Conservation (phyloP, 2,329 filamentous ascomycete species). For the Neurospora sp. region DNA sequence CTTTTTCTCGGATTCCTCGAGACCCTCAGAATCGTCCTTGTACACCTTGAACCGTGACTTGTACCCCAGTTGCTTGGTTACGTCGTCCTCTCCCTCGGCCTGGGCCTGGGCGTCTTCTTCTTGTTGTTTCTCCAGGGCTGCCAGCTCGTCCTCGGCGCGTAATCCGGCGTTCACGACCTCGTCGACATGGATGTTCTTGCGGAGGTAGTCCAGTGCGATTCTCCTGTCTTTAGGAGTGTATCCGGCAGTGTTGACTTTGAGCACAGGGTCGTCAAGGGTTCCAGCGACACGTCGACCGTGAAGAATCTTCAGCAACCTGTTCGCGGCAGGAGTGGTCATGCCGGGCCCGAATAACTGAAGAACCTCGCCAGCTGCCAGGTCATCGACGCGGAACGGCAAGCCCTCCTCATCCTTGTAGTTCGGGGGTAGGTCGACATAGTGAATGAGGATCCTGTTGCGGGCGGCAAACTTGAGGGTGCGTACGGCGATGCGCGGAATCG, state of each 20-base stretch:
- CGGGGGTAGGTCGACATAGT: conserved; percentile 48
- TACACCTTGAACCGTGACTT: conserved; percentile 15
- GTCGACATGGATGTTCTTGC: conserved; percentile 44
- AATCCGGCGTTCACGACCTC: conserved; percentile 52
- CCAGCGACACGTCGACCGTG: conserved; percentile 56
- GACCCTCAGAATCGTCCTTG: conserved; percentile 7
- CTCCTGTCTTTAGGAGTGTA: conserved; percentile 33
- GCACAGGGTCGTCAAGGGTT: conserved; percentile 49
- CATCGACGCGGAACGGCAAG: conserved; percentile 39
- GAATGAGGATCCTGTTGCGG: conserved; percentile 30
- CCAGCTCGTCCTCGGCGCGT: conserved; percentile 53
- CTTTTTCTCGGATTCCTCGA: conserved; percentile 13
- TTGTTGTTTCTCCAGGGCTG: conserved; percentile 33
- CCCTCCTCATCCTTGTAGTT: conserved; percentile 47
- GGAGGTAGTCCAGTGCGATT: conserved; percentile 44
- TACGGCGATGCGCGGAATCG: conserved; percentile 5
- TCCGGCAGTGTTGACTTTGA: conserved; percentile 35
- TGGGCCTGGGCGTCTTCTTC: conserved; percentile 15
- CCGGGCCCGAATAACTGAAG: conserved; percentile 39
- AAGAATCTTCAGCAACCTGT: conserved; percentile 45
- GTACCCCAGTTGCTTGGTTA: conserved; percentile 5
- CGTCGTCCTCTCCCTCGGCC: conserved; percentile 12
- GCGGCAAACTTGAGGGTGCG: conserved; percentile 21
- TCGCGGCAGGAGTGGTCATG: conserved; percentile 35
- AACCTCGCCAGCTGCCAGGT: conserved; percentile 40